phyloP scores from a whole-genome alignment of 768 basidiomycete genomes.

The Thelephora aurantiotincta region DNA sequence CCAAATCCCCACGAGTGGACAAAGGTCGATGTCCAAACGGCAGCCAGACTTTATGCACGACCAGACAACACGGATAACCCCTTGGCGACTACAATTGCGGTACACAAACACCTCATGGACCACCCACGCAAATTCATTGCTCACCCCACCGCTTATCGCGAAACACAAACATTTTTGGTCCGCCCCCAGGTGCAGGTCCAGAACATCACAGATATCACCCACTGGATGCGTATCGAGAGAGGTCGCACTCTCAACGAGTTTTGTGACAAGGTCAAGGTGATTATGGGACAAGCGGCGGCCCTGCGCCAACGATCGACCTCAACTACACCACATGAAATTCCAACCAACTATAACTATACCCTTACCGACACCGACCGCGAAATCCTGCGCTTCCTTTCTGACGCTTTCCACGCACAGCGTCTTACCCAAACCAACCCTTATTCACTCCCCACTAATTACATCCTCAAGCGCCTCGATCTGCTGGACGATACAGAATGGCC shows the following conservation, averaged over 20 bases:
- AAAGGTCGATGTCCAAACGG: slow-evolving; percentile 37
- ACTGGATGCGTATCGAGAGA: slow-evolving; percentile 27
- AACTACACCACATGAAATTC: slow-evolving; percentile 15
- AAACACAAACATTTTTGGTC: slow-evolving; percentile 40
- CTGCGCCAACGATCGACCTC: background rate
- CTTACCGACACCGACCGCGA: slow-evolving; percentile 41
- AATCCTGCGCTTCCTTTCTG: slow-evolving; percentile 45
- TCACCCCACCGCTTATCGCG: slow-evolving; percentile 27
- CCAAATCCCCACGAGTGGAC: slow-evolving; percentile 37
- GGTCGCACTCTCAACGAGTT: slow-evolving; percentile 33
- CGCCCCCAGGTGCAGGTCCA: slow-evolving; percentile 46
- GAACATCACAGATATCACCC: slow-evolving; percentile 30
- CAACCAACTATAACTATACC: slow-evolving; percentile 14
- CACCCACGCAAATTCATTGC: slow-evolving; percentile 38
- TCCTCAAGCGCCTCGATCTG: slow-evolving; percentile 43
- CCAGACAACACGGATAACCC: slow-evolving; percentile 11
- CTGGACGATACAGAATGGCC: slow-evolving; percentile 10
- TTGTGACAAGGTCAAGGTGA: slow-evolving; percentile 28
- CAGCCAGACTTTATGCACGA: slow-evolving; percentile 17
- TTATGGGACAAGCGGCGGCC: slow-evolving; percentile 19
- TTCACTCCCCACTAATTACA: slow-evolving; percentile 28
- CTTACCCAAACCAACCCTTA: slow-evolving; percentile 53
- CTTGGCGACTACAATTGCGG: slow-evolving; percentile 29
- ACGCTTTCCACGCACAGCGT: slow-evolving; percentile 34
- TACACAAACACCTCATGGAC: slow-evolving; percentile 55